These are phyloP conservation scores for Incumbomyces delicatus DNA, from an alignment of 2,329 filamentous ascomycete genomes.

Conservation along the genomic window DNA sequence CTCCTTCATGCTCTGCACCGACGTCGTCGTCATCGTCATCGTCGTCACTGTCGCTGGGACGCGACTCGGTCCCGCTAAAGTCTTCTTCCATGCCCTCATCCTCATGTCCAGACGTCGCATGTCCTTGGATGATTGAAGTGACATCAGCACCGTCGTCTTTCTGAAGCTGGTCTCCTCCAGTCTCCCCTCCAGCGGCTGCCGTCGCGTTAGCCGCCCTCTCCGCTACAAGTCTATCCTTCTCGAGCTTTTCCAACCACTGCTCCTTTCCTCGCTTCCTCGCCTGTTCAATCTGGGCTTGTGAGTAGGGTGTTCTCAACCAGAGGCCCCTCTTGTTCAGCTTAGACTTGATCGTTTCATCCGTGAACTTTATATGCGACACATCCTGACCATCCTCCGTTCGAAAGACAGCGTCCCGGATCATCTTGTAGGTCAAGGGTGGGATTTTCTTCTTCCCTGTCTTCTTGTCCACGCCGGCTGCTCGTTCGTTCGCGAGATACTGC, in stretches of 20 bases:
- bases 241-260: conserved; percentile 1
- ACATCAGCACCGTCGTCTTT: neutral
- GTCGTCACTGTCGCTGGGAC: neutral
- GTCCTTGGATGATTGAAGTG: neutral
- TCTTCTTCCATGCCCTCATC: neutral
- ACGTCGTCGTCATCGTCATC: neutral
- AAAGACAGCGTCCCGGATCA: conserved; percentile 4
- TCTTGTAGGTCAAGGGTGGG: conserved; percentile 3
- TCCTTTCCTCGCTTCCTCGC: conserved; percentile 2
- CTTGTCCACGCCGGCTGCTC: conserved; percentile 1
- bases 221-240: conserved; percentile 1
- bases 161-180: neutral
- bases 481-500: conserved; percentile 1
- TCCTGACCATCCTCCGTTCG: neutral
- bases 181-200: neutral
- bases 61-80: neutral
- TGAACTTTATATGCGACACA: neutral
- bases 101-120: too few relatives aligned
- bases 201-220: neutral
- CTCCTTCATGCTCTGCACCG: neutral
- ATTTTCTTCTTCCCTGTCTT: conserved; percentile 6
- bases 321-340: conserved; percentile 2
- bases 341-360: conserved; percentile 4
- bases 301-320: conserved; percentile 1
- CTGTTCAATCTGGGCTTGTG: conserved; percentile 1